Conservation (phyloP, 805 yeast species). For the Sungouiozyma intestinalis region DNA sequence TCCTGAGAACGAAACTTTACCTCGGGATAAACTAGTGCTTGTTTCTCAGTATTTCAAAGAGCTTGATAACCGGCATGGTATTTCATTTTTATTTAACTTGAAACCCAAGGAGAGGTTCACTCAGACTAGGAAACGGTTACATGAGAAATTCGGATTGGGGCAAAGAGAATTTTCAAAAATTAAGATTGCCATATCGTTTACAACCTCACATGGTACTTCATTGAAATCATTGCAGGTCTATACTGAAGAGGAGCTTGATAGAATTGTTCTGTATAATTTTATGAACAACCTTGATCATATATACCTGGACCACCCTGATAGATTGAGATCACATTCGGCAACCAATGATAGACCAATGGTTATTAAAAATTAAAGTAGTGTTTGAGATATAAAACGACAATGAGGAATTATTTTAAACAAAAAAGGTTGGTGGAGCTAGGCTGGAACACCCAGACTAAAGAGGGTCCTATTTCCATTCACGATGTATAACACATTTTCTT, state of each 20-base stretch:
- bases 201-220: constrained; percentile 27
- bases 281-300: constrained; percentile 42
- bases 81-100: constrained; percentile 71
- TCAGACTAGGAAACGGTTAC: constrained; percentile 57
- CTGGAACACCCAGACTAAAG: neutral
- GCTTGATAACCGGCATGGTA: constrained; percentile 58
- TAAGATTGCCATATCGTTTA: constrained; percentile 34
- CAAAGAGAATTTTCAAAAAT: constrained; percentile 73
- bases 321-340: constrained; percentile 47
- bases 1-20: constrained; percentile 3
- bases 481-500: neutral
- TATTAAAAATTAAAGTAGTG: constrained; percentile 32
- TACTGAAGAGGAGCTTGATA: constrained; percentile 38
- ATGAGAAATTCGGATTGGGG: constrained; percentile 61
- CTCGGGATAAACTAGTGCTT: constrained; percentile 38
- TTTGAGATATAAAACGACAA: neutral
- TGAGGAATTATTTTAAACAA: no score
- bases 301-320: constrained; percentile 83
- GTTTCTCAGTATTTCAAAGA: constrained; percentile 74
- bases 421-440: neutral
- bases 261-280: constrained; percentile 43
- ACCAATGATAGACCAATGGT: constrained; percentile 47
- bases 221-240: constrained; percentile 31
- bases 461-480: neutral
- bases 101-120: constrained; percentile 54